Percentiles rank a stretch among this genome's conserved stretches.
Evolutionary conservation across 352 stramenopile genomes (phyloP).

Genomic region (Pythium phragmiticola): DNA sequence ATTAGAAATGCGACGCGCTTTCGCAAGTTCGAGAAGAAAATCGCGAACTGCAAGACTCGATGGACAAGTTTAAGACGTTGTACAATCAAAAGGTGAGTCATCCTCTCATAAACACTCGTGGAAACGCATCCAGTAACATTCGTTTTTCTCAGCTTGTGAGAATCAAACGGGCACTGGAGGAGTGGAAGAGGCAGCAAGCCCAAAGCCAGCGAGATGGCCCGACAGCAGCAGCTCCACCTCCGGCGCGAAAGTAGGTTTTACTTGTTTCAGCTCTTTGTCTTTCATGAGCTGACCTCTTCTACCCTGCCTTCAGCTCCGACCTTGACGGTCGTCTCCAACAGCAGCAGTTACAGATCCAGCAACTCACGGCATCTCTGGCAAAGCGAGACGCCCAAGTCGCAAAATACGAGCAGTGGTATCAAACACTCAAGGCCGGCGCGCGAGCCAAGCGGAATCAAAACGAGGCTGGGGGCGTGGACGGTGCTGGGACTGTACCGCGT

Average conservation of each 20-base stretch:
- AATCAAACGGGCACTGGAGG: constrained; percentile 88
- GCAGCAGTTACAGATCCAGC: constrained; percentile 58
- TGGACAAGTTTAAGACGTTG: constrained; percentile 84
- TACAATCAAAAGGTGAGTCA: constrained; percentile 84
- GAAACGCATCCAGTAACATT: too few species aligned
- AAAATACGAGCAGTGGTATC: constrained; percentile 88
- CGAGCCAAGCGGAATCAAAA: constrained; percentile 77
- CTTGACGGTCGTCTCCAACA: constrained; percentile 41
- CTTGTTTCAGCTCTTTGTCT: not conserved
- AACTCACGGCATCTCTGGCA: constrained; percentile 48
- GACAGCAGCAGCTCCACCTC: not conserved
- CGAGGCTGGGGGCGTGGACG: constrained; percentile 21
- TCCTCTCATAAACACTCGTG: too few species aligned
- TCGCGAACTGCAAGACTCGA: constrained; percentile 70
- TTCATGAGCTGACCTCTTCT: not conserved
- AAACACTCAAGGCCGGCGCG: constrained; percentile 78
- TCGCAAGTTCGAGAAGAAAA: constrained; percentile 77
- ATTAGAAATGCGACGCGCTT: constrained; percentile 74
- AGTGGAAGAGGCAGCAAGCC: constrained; percentile 74
- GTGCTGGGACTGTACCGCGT: constrained; percentile 23
- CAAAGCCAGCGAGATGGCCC: constrained; percentile 9
- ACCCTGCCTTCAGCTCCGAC: constrained; percentile 21
- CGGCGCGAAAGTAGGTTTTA: constrained; percentile 9
- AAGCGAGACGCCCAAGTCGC: constrained; percentile 66
- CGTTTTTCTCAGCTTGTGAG: constrained; percentile 59